Evolutionary conservation across 2,329 filamentous ascomycete genomes (phyloP).

Genomic region (Beauveria medogensis): DNA sequence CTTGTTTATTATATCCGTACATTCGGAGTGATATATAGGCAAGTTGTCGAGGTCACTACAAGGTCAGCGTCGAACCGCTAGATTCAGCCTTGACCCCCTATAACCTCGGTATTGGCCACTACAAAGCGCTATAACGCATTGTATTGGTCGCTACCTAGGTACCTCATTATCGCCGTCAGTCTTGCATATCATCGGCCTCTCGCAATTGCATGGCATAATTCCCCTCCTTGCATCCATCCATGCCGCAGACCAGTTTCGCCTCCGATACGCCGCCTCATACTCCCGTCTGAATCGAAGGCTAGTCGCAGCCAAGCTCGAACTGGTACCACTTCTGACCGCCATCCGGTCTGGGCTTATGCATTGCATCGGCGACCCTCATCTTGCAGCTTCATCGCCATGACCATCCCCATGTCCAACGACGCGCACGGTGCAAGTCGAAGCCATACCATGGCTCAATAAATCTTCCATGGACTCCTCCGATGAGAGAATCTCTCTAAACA

Average conservation of each 20-base stretch:
- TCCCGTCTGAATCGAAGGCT: not conserved
- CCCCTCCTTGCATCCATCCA: not conserved
- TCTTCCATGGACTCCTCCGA: not conserved
- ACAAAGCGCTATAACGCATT: not conserved
- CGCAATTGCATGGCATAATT: not conserved
- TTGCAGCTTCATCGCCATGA: not conserved
- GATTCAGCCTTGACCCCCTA: not conserved
- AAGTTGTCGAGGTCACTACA: too few relatives aligned
- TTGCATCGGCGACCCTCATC: not conserved
- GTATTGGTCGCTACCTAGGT: not conserved
- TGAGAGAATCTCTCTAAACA: not conserved
- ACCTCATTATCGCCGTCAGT: not conserved
- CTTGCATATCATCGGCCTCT: too few relatives aligned
- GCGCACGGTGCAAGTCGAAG: too few relatives aligned
- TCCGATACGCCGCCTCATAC: not conserved
- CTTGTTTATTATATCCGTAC: too few relatives aligned
- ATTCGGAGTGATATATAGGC: too few relatives aligned
- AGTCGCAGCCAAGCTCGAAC: not conserved
- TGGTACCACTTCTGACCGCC: not conserved
- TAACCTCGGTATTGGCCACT: not conserved
- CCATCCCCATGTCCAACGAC: not conserved
- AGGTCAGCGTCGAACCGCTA: too few relatives aligned
- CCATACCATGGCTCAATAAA: not conserved
- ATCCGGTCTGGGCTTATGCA: not conserved
- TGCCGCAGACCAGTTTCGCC: slow-evolving; percentile 7